Evolutionary conservation across 1,284 basidiomycete genomes (phyloP).

Genomic region (Moesziomyces parantarcticus): DNA sequence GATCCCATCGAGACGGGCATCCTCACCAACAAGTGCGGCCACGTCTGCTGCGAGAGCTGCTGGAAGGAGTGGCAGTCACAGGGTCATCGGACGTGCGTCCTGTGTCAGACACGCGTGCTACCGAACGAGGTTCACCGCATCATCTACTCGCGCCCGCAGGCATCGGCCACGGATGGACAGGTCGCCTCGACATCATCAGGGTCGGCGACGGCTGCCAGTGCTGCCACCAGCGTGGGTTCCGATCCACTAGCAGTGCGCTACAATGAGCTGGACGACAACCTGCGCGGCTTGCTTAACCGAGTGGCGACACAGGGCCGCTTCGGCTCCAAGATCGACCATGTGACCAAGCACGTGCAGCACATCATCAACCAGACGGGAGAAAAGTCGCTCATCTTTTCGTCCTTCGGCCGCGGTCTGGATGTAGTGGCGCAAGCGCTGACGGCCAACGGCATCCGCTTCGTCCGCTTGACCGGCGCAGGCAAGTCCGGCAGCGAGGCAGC

Average conservation of each 20-base stretch:
- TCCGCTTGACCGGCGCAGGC: constrained; percentile 50
- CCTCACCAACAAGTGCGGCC: constrained; percentile 60
- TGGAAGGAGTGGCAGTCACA: constrained; percentile 60
- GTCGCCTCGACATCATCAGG: constrained; percentile 4
- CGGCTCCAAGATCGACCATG: constrained; percentile 63
- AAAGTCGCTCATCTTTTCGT: constrained; percentile 63
- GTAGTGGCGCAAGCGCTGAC: constrained; percentile 58
- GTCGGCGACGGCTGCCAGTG: neutral
- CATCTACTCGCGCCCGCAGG: constrained; percentile 37
- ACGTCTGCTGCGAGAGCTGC: constrained; percentile 61
- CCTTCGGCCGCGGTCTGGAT: constrained; percentile 62
- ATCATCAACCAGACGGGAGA: constrained; percentile 43
- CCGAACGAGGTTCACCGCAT: constrained; percentile 59
- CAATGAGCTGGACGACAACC: constrained; percentile 36
- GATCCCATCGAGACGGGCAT: constrained; percentile 59
- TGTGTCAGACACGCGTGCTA: constrained; percentile 57
- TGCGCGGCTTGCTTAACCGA: constrained; percentile 29
- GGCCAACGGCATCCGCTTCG: constrained; percentile 52
- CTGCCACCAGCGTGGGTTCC: neutral
- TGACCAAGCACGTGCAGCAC: constrained; percentile 55
- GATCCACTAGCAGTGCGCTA: constrained; percentile 21
- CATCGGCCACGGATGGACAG: constrained; percentile 5
- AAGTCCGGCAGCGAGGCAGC: constrained; percentile 32
- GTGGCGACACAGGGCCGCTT: constrained; percentile 45
- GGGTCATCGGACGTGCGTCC: constrained; percentile 55